Conservation (phyloP, 164 flowering plant genomes). For the Stephania cephalantha region DNA sequence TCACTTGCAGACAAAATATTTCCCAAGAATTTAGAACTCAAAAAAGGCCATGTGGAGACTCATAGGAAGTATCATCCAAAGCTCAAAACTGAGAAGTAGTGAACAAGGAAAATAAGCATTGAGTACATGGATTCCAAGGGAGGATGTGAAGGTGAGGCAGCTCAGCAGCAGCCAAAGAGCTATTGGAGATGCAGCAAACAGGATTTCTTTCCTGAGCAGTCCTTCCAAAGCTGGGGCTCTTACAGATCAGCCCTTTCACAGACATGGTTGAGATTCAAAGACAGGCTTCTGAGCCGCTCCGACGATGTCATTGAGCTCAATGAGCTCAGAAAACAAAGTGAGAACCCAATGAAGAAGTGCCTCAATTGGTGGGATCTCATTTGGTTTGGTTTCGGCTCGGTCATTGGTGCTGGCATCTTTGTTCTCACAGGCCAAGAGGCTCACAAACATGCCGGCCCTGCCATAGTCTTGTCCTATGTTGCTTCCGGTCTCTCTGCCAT, state of each 20-base stretch:
- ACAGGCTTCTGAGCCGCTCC: slow-evolving; percentile 45
- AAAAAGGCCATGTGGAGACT: not conserved
- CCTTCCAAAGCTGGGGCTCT: slow-evolving; percentile 41
- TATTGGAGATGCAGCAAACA: slow-evolving; percentile 57
- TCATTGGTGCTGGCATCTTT: slow-evolving; percentile 58
- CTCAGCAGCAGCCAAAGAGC: slow-evolving; percentile 17
- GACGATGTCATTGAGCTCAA: slow-evolving; percentile 37
- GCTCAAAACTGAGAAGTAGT: not conserved
- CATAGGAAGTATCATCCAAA: not conserved
- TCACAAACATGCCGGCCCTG: slow-evolving; percentile 50
- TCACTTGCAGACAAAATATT: not conserved
- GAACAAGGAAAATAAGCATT: not conserved
- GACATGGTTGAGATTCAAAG: slow-evolving; percentile 31
- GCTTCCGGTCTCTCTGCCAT: slow-evolving; percentile 63
- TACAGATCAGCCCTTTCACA: slow-evolving; percentile 37
- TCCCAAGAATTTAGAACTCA: not conserved
- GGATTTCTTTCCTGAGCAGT: slow-evolving; percentile 65
- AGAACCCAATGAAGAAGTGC: slow-evolving; percentile 53
- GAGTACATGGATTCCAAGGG: slow-evolving; percentile 14
- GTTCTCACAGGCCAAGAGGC: slow-evolving; percentile 71
- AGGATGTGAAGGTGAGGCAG: slow-evolving; percentile 7
- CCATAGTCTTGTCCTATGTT: slow-evolving; percentile 56
- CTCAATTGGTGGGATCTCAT: slow-evolving; percentile 67
- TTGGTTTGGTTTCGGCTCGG: slow-evolving; percentile 62
- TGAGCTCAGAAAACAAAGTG: slow-evolving; percentile 32